phyloP scores from a whole-genome alignment of 805 yeast species.

The Candida golubevii region DNA sequence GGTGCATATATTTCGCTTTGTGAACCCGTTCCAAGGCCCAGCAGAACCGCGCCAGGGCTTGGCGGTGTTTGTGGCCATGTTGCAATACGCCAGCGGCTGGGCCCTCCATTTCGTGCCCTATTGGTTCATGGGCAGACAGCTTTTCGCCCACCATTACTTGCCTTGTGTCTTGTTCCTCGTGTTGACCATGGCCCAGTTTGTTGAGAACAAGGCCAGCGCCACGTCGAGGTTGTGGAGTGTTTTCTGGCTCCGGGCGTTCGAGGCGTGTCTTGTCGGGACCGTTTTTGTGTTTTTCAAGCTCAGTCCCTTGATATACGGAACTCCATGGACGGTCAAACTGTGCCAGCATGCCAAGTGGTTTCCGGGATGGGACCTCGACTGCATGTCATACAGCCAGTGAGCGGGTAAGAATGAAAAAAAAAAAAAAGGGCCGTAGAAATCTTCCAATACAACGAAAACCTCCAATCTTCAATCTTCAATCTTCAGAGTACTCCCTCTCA shows the following conservation, averaged over 20 bases:
- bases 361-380: constrained; percentile 42
- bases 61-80: constrained; percentile 19
- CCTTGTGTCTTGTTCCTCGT: constrained; percentile 49
- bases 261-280: constrained; percentile 16
- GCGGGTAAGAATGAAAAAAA: neutral
- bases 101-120: constrained; percentile 55
- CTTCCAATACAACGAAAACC: neutral
- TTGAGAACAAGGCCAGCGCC: constrained; percentile 37
- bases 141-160: constrained; percentile 45
- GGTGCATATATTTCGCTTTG: constrained; percentile 18
- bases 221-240: constrained; percentile 23
- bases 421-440: too few species aligned
- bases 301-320: constrained; percentile 46
- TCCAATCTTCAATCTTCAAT: neutral
- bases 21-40: constrained; percentile 29
- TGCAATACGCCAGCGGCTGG: constrained; percentile 54
- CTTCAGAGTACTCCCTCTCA: too few species aligned
- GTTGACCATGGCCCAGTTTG: constrained; percentile 39
- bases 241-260: constrained; percentile 14
- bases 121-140: constrained; percentile 34
- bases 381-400: constrained; percentile 22
- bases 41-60: constrained; percentile 12
- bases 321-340: constrained; percentile 38
- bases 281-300: constrained; percentile 25
- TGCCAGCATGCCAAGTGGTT: constrained; percentile 38